Conservation (phyloP, 352 stramenopile genomes). For the Aphanomyces euteiches region DNA sequence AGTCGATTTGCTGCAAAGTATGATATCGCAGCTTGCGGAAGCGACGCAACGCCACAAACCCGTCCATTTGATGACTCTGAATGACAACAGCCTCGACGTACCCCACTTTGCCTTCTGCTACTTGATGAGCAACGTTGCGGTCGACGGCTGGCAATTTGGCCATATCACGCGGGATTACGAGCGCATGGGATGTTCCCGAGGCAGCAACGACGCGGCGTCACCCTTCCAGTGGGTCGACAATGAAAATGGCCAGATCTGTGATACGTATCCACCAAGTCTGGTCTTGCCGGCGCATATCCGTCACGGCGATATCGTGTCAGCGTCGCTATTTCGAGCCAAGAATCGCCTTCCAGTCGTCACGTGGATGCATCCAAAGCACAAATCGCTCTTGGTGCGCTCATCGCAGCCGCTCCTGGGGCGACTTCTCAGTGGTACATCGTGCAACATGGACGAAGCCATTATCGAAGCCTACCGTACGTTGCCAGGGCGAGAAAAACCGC, state of each 20-base stretch:
- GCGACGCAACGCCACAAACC: conserved; percentile 41
- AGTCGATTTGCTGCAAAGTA: conserved; percentile 43
- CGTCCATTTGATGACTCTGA: conserved; percentile 33
- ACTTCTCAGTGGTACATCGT: conserved; percentile 59
- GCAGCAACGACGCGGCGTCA: neutral
- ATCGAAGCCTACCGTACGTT: conserved; percentile 4
- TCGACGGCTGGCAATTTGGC: conserved; percentile 74
- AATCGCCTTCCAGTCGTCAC: conserved; percentile 83
- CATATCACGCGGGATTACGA: conserved; percentile 72
- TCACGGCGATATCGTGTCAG: conserved; percentile 58
- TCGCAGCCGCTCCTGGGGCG: conserved; percentile 77
- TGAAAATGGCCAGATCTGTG: conserved; percentile 71
- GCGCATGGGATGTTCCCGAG: conserved; percentile 64
- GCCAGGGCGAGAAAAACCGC: conserved; percentile 34
- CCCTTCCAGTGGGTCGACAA: conserved; percentile 70
- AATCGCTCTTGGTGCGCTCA: conserved; percentile 75
- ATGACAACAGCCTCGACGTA: conserved; percentile 24
- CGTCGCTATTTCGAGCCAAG: conserved; percentile 80
- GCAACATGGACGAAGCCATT: conserved; percentile 24
- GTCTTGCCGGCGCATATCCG: conserved; percentile 69
- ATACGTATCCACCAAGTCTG: conserved; percentile 76
- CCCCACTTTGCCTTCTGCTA: conserved; percentile 65
- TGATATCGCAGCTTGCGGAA: conserved; percentile 57
- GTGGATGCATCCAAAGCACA: conserved; percentile 73
- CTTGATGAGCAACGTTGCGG: conserved; percentile 37